phyloP scores from a whole-genome alignment of 306 rosid species.

The Betula pendula region DNA sequence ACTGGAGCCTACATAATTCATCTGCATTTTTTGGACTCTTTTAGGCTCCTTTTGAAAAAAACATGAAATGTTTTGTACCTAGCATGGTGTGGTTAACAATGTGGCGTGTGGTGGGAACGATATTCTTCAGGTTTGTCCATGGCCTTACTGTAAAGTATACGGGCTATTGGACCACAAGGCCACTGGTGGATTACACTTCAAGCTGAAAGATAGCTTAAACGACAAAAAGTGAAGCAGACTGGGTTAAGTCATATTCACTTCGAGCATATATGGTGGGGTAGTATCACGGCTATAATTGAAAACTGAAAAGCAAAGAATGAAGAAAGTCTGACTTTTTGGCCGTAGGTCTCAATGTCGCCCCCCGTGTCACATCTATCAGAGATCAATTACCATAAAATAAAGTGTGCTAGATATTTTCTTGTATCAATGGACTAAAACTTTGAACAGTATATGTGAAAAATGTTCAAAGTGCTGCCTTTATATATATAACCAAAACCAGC shows the following conservation, averaged over 20 bases:
- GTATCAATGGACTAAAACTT: neutral
- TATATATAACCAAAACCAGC: neutral
- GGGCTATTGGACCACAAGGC: slow-evolving; percentile 18
- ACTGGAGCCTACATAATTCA: slow-evolving; percentile 2
- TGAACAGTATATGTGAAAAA: neutral
- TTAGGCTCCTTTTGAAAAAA: too few species aligned
- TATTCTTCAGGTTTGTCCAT: neutral
- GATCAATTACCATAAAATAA: neutral
- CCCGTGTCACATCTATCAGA: neutral
- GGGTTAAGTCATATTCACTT: neutral
- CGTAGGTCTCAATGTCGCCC: too few species aligned
- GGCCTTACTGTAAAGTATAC: neutral
- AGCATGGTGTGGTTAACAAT: neutral
- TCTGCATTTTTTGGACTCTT: neutral
- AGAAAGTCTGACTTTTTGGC: neutral
- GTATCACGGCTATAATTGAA: neutral
- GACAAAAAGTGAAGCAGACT: slow-evolving; percentile 20
- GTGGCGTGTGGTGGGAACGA: too few species aligned
- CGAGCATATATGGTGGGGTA: neutral
- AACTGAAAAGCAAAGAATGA: neutral
- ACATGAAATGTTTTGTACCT: too few species aligned
- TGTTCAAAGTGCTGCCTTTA: neutral
- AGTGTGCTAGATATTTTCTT: neutral
- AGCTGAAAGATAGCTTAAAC: neutral
- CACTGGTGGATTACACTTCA: neutral